Evolutionary conservation across 108 stramenopile genomes (phyloP).

Genomic region (Cyclotella kingstonii): DNA sequence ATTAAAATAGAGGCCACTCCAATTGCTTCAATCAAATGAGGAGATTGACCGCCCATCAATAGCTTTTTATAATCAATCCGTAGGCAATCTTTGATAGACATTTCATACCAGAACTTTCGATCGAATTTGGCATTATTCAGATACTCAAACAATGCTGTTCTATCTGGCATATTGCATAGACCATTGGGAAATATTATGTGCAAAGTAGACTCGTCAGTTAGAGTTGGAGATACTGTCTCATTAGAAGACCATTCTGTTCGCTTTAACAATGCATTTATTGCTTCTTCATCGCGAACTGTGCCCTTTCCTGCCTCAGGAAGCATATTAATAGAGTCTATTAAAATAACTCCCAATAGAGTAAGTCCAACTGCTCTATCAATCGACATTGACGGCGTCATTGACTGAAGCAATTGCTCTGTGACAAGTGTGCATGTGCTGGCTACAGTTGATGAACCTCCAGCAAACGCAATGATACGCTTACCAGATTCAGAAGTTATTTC

Average conservation of each 20-base stretch:
- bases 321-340: constrained; percentile 86
- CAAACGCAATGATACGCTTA: constrained; percentile 58
- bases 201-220: constrained; percentile 8
- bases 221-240: constrained; percentile 7
- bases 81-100: constrained; percentile 64
- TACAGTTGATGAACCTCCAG: constrained; percentile 46
- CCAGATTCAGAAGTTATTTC: constrained; percentile 42
- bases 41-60: constrained; percentile 10
- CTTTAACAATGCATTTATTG: constrained; percentile 48
- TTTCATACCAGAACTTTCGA: constrained; percentile 63
- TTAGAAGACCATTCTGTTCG: constrained; percentile 52
- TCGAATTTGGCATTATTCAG: constrained; percentile 67
- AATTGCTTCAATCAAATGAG: constrained; percentile 34
- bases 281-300: constrained; percentile 60
- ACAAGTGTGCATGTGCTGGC: constrained; percentile 72
- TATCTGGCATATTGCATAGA: constrained; percentile 21
- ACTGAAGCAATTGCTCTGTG: constrained; percentile 44
- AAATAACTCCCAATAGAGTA: constrained; percentile 65
- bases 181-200: constrained; percentile 37
- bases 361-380: constrained; percentile 46
- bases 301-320: constrained; percentile 64
- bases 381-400: not conserved
- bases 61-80: constrained; percentile 79
- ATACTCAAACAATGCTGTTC: constrained; percentile 51
- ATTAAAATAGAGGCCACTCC: constrained; percentile 70